phyloP scores from a whole-genome alignment of 2,329 filamentous ascomycete genomes.

The Basipetospora chlamydospora region DNA sequence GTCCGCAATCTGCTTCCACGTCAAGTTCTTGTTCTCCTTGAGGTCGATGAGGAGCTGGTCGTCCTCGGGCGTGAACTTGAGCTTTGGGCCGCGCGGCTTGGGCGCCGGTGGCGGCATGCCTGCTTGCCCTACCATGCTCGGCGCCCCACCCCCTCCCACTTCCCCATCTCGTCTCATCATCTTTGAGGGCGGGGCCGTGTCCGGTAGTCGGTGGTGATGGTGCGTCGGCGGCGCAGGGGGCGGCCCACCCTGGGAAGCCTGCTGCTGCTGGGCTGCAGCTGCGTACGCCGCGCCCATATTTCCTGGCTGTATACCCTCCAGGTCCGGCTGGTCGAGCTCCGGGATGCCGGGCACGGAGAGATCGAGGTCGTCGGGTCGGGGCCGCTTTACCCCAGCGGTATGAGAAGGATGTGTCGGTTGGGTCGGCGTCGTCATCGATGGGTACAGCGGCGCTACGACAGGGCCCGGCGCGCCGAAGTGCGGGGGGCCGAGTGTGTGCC shows the following conservation, averaged over 20 bases:
- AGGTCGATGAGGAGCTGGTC: constrained; percentile 77
- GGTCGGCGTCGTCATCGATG: constrained; percentile 29
- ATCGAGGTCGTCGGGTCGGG: constrained; percentile 44
- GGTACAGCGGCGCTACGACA: constrained; percentile 37
- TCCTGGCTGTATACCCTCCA: constrained; percentile 30
- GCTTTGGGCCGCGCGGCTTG: constrained; percentile 70
- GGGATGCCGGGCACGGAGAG: constrained; percentile 34
- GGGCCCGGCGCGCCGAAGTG: constrained; percentile 36
- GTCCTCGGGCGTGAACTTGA: constrained; percentile 89
- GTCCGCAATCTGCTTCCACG: constrained; percentile 95
- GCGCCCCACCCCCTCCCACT: constrained; percentile 43
- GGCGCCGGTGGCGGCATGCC: constrained; percentile 79
- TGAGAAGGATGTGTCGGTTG: constrained; percentile 17
- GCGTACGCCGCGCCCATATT: constrained; percentile 7
- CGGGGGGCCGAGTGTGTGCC: constrained; percentile 31
- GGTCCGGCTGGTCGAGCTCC: constrained; percentile 38
- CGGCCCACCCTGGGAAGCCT: too few species aligned
- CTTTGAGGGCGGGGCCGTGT: constrained; percentile 55
- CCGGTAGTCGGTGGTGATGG: constrained; percentile 69
- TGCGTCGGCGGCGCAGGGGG: constrained; percentile 42
- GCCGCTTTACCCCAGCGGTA: constrained; percentile 30
- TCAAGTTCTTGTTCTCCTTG: constrained; percentile 88
- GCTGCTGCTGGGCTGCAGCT: constrained; percentile 14
- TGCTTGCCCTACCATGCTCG: constrained; percentile 72
- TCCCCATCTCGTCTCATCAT: constrained; percentile 47